phyloP scores from a whole-genome alignment of 2,329 filamentous ascomycete species.

The Colletotrichum ledebouriae region DNA sequence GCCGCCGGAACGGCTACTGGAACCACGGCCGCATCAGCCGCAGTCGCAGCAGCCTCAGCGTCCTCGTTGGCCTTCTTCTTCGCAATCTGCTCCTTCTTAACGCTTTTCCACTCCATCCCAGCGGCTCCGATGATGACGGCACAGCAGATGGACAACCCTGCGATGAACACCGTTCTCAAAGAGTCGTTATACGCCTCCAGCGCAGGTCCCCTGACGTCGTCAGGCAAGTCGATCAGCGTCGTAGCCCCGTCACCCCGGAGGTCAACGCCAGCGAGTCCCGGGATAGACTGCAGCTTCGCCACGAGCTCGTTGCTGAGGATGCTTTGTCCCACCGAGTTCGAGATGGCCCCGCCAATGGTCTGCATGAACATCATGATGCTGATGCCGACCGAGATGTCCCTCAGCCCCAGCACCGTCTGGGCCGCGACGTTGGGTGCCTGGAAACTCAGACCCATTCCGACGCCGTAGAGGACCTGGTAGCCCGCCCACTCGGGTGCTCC shows the following conservation, averaged over 20 bases:
- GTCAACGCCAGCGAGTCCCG: constrained; percentile 44
- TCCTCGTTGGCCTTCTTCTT: constrained; percentile 30
- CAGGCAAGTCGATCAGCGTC: constrained; percentile 46
- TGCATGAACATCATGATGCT: constrained; percentile 61
- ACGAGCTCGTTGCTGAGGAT: constrained; percentile 58
- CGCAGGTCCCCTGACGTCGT: constrained; percentile 38
- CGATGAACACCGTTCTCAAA: constrained; percentile 70
- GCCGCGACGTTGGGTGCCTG: constrained; percentile 62
- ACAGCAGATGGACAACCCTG: constrained; percentile 67
- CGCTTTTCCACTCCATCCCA: constrained; percentile 71
- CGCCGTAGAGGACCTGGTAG: constrained; percentile 60
- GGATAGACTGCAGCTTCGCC: constrained; percentile 49
- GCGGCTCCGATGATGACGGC: constrained; percentile 67
- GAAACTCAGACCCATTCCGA: constrained; percentile 58
- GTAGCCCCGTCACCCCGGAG: constrained; percentile 42
- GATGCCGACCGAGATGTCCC: constrained; percentile 58
- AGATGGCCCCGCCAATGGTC: constrained; percentile 60
- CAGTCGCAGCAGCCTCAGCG: constrained; percentile 20
- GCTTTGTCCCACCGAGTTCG: constrained; percentile 60
- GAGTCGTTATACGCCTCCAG: constrained; percentile 71
- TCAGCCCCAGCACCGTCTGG: constrained; percentile 58
- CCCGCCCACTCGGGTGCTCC: constrained; percentile 53
- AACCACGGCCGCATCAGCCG: constrained; percentile 6
- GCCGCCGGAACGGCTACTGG: not conserved
- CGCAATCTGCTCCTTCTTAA: constrained; percentile 50